Conservation (phyloP, 2,329 filamentous ascomycete genomes). For the Pestalotiopsis sp. region DNA sequence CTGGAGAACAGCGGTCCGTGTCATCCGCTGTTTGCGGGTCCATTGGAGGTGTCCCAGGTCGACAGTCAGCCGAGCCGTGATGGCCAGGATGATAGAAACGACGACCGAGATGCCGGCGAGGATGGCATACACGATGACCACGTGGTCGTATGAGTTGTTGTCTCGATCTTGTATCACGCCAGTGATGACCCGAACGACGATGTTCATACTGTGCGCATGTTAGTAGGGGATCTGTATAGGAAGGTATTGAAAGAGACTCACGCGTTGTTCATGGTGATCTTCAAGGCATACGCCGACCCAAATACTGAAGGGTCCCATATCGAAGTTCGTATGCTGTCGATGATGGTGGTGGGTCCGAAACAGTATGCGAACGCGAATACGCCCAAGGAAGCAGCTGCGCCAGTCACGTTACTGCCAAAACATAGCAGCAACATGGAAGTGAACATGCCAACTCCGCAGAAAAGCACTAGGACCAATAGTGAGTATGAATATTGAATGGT, state of each 20-base stretch:
- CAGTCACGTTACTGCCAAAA: constrained; percentile 48
- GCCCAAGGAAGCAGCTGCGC: constrained; percentile 61
- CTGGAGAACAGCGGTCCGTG: constrained; percentile 44
- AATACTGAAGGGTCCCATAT: constrained; percentile 64
- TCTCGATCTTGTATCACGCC: constrained; percentile 61
- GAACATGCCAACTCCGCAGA: constrained; percentile 53
- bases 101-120: constrained; percentile 51
- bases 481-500: background rate
- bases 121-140: constrained; percentile 57
- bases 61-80: constrained; percentile 37
- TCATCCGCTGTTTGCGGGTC: constrained; percentile 55
- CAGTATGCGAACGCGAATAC: constrained; percentile 58
- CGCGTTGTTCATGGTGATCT: constrained; percentile 63
- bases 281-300: constrained; percentile 60
- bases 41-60: constrained; percentile 56
- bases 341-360: constrained; percentile 59
- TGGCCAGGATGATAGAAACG: constrained; percentile 42
- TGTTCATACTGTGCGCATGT: constrained; percentile 49
- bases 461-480: constrained; percentile 24
- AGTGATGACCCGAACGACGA: constrained; percentile 58
- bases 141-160: constrained; percentile 55
- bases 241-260: constrained; percentile 21
- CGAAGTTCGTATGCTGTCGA: constrained; percentile 61
- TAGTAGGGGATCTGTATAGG: background rate
- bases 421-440: constrained; percentile 55